Evolutionary conservation across 2,329 filamentous ascomycete genomes (phyloP).

Genomic region (Paracorniculantispora psalliotae): DNA sequence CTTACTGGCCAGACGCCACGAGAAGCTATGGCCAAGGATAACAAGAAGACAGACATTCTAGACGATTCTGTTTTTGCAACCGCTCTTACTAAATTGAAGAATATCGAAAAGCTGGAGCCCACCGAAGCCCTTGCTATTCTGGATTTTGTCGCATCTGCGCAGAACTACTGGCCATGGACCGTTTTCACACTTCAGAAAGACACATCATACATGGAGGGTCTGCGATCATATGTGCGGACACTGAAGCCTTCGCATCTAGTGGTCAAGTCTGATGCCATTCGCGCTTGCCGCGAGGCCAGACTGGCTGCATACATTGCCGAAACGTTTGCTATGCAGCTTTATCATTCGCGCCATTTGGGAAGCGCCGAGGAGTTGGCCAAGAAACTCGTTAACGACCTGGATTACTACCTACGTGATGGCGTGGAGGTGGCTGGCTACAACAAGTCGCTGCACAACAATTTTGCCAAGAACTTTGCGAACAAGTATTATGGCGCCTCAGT

Average conservation of each 20-base stretch:
- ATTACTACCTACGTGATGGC: constrained; percentile 75
- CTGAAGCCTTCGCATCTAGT: constrained; percentile 49
- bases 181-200: constrained; percentile 75
- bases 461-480: constrained; percentile 76
- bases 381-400: constrained; percentile 66
- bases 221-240: constrained; percentile 64
- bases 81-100: constrained; percentile 65
- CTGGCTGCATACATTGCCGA: constrained; percentile 82
- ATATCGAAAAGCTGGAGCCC: constrained; percentile 59
- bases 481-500: constrained; percentile 71
- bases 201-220: constrained; percentile 63
- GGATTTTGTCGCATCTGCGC: constrained; percentile 80
- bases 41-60: constrained; percentile 45
- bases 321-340: constrained; percentile 85
- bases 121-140: constrained; percentile 69
- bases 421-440: constrained; percentile 81
- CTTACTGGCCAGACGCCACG: constrained; percentile 83
- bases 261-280: constrained; percentile 49
- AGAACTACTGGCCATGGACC: constrained; percentile 95
- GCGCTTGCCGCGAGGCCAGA: constrained; percentile 58
- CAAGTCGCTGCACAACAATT: constrained; percentile 75
- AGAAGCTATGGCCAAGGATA: constrained; percentile 59
- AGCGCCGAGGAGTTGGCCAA: constrained; percentile 61
- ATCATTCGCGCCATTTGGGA: constrained; percentile 74
- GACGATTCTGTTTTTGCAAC: constrained; percentile 64